Percentiles rank a stretch among this genome's conserved stretches.
Evolutionary conservation across 768 basidiomycete species (phyloP).

Genomic region (Leucosporidium creatinivorum): DNA sequence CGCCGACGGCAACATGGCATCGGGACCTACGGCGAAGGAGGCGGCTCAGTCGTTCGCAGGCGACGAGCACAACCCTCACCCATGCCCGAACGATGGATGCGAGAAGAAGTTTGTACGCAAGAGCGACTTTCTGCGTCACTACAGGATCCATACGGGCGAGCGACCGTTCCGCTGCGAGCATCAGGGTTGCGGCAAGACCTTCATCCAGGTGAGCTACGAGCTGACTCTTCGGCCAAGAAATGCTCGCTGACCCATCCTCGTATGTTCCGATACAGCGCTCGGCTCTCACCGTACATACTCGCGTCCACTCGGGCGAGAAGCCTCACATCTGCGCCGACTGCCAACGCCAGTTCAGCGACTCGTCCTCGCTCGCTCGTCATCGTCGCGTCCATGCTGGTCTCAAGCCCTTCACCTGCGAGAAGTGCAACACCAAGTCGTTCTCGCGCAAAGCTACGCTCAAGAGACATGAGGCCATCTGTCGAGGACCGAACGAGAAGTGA

Average conservation of each 20-base stretch:
- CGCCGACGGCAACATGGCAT: neutral
- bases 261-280: constrained; percentile 56
- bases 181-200: constrained; percentile 71
- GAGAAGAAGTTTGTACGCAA: constrained; percentile 72
- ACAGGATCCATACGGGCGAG: constrained; percentile 84
- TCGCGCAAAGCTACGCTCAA: constrained; percentile 76
- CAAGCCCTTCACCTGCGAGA: constrained; percentile 76
- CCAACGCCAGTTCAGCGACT: constrained; percentile 78
- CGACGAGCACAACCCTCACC: constrained; percentile 29
- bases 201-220: constrained; percentile 62
- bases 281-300: constrained; percentile 74
- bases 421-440: constrained; percentile 83
- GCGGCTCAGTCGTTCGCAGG: constrained; percentile 22
- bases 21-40: constrained; percentile 22
- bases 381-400: constrained; percentile 63
- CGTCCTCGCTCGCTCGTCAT: constrained; percentile 80
- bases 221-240: no score
- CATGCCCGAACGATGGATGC: constrained; percentile 47
- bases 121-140: constrained; percentile 76
- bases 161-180: constrained; percentile 71
- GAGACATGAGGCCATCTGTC: constrained; percentile 48
- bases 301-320: constrained; percentile 85
- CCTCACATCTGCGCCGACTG: constrained; percentile 85
- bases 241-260: neutral
- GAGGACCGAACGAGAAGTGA: neutral